Conservation (phyloP, 129 eudicot genomes). For the Sambucus nigra region DNA sequence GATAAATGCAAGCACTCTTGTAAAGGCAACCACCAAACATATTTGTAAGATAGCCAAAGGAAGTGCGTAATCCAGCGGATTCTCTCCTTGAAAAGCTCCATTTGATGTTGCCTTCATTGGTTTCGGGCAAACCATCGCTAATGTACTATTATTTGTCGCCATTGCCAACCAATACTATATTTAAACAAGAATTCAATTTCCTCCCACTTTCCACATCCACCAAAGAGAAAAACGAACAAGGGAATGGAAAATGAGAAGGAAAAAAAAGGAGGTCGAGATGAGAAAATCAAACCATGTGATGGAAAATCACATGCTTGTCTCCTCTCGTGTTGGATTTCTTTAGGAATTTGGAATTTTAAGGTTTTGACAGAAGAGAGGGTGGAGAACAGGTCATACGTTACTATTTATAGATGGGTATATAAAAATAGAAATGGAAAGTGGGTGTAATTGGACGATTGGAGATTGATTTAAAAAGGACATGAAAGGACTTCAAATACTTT, state of each 20-base stretch:
- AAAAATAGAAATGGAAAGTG: too few relatives aligned
- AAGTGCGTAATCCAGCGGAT: conserved; percentile 33
- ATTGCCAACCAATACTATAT: neutral
- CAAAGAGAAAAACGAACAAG: neutral
- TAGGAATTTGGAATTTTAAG: too few relatives aligned
- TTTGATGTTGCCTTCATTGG: conserved; percentile 34
- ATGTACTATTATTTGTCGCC: conserved; percentile 8
- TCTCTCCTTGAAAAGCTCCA: conserved; percentile 31
- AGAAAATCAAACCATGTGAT: too few relatives aligned
- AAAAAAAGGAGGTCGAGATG: neutral
- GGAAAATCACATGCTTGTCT: too few relatives aligned
- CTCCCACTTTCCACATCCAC: too few relatives aligned
- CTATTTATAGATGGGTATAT: too few relatives aligned
- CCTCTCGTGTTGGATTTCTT: too few relatives aligned
- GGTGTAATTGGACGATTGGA: too few relatives aligned
- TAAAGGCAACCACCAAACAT: conserved; percentile 26
- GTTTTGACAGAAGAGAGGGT: too few relatives aligned
- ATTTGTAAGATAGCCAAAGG: conserved; percentile 31
- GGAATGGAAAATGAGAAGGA: neutral
- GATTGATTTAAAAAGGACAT: too few relatives aligned
- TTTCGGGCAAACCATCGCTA: conserved; percentile 12
- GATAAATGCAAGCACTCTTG: conserved; percentile 22
- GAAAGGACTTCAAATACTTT: too few relatives aligned
- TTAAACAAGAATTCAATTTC: neutral
- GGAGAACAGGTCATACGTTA: too few relatives aligned